phyloP scores from a whole-genome alignment of 2,329 filamentous ascomycete species.

The Pyricularia pennisetigena region DNA sequence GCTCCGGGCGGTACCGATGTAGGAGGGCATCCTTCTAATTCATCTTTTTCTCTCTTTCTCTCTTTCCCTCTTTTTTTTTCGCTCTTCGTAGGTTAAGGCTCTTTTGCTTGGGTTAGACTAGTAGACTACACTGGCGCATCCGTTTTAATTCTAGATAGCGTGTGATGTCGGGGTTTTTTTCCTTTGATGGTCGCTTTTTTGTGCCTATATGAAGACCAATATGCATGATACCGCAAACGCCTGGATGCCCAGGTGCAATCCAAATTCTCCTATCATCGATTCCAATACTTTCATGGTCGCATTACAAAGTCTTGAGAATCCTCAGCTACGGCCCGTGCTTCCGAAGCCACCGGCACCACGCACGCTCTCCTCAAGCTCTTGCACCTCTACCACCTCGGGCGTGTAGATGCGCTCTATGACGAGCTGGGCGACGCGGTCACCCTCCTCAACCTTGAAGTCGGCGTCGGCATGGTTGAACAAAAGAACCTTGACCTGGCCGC shows the following conservation, averaged over 20 bases:
- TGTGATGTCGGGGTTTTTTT: not conserved
- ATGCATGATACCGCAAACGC: not conserved
- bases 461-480: constrained; percentile 84
- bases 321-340: constrained; percentile 54
- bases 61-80: not conserved
- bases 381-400: constrained; percentile 81
- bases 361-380: constrained; percentile 81
- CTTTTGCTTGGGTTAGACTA: not conserved
- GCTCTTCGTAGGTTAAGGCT: not conserved
- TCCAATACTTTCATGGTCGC: not conserved
- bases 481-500: constrained; percentile 86
- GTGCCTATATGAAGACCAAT: not conserved
- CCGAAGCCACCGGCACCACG: constrained; percentile 86
- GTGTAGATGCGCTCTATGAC: constrained; percentile 92
- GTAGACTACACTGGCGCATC: not conserved
- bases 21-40: constrained; percentile 10
- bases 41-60: not conserved
- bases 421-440: constrained; percentile 88
- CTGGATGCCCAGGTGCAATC: not conserved
- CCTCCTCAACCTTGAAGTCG: constrained; percentile 73
- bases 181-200: not conserved
- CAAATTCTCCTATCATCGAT: not conserved
- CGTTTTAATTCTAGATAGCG: not conserved
- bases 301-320: not conserved
- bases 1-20: constrained; percentile 49